Percentiles rank a stretch among this genome's conserved stretches.
phyloP scores from a whole-genome alignment of 2,329 filamentous ascomycete genomes.

The Elsinoe arachidis region DNA sequence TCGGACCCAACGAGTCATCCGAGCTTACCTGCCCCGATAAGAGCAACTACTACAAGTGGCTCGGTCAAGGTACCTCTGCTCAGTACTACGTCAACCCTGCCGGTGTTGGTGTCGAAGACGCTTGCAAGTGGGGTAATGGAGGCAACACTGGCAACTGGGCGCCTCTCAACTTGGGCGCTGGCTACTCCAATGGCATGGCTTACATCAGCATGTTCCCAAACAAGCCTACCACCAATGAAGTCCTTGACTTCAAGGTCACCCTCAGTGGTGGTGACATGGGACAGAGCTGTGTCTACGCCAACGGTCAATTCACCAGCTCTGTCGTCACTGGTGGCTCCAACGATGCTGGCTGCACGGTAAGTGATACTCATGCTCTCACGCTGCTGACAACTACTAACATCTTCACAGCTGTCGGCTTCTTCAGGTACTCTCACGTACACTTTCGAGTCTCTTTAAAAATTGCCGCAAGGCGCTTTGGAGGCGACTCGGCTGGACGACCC shows the following conservation, averaged over 20 bases:
- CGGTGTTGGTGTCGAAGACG: slow-evolving; percentile 56
- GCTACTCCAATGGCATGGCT: slow-evolving; percentile 58
- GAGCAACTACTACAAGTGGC: slow-evolving; percentile 66
- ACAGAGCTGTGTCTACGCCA: slow-evolving; percentile 56
- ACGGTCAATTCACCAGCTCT: slow-evolving; percentile 52
- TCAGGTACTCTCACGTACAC: slow-evolving; percentile 44
- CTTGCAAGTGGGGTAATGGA: slow-evolving; percentile 66
- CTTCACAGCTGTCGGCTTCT: slow-evolving; percentile 38
- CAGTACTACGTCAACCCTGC: slow-evolving; percentile 95
- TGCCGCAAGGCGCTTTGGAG: background rate
- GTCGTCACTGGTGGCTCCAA: slow-evolving; percentile 37
- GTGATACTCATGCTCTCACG: slow-evolving; percentile 30
- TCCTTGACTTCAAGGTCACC: slow-evolving; percentile 70
- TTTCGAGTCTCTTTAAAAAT: slow-evolving; percentile 20
- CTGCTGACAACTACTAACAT: slow-evolving; percentile 16
- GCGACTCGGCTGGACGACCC: background rate
- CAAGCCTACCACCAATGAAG: slow-evolving; percentile 59
- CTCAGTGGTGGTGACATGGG: slow-evolving; percentile 58
- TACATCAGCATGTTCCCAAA: slow-evolving; percentile 85
- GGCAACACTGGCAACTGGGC: slow-evolving; percentile 70
- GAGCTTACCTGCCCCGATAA: slow-evolving; percentile 69
- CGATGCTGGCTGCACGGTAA: slow-evolving; percentile 69
- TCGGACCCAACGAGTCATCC: slow-evolving; percentile 49
- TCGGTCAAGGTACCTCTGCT: slow-evolving; percentile 66
- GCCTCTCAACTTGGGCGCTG: slow-evolving; percentile 76